Evolutionary conservation across 352 stramenopile genomes (phyloP).

Genomic region (Phytophthora aleatoria): DNA sequence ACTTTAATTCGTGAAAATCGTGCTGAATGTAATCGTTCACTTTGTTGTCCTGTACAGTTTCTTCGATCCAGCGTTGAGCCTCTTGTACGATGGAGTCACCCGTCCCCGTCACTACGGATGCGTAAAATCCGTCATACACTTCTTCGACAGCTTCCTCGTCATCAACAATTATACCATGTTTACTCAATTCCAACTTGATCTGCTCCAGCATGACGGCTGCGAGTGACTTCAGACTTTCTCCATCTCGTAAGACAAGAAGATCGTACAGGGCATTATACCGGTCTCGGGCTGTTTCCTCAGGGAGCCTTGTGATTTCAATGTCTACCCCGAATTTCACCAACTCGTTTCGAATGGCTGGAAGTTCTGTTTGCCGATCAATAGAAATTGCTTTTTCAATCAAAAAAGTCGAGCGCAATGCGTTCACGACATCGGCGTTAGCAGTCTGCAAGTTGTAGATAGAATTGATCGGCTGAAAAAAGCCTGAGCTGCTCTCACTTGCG

Average conservation of each 20-base stretch:
- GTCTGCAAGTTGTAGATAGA: conserved; percentile 63
- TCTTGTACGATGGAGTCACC: conserved; percentile 68
- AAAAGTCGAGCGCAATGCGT: conserved; percentile 62
- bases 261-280: conserved; percentile 69
- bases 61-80: conserved; percentile 70
- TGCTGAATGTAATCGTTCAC: conserved; percentile 61
- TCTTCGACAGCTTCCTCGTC: conserved; percentile 67
- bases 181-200: conserved; percentile 68
- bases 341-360: conserved; percentile 44
- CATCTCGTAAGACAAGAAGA: conserved; percentile 69
- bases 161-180: conserved; percentile 62
- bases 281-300: conserved; percentile 17
- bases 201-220: conserved; percentile 60
- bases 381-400: conserved; percentile 77
- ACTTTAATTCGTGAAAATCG: conserved; percentile 66
- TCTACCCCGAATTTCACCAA: conserved; percentile 66
- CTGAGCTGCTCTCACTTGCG: conserved; percentile 1
- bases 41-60: conserved; percentile 42
- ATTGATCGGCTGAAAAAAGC: conserved; percentile 30
- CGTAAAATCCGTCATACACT: conserved; percentile 71
- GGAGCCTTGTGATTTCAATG: conserved; percentile 16
- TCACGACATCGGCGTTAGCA: conserved; percentile 56
- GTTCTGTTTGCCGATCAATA: conserved; percentile 51
- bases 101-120: conserved; percentile 50
- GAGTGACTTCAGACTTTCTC: conserved; percentile 65